phyloP scores from a whole-genome alignment of 1,284 basidiomycete genomes.

The Stereum hirsutum region DNA sequence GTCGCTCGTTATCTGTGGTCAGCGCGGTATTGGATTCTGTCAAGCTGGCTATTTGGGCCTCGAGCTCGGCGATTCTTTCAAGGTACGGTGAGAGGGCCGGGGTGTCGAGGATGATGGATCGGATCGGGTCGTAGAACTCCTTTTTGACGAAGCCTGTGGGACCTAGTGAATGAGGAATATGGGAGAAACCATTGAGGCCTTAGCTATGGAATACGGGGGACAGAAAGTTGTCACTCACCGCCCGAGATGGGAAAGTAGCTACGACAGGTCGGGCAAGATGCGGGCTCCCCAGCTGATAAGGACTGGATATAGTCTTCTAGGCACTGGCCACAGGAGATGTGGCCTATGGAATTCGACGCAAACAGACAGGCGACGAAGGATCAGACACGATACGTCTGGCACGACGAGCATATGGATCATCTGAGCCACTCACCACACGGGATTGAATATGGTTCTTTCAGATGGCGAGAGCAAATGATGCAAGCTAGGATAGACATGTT shows the following conservation, averaged over 20 bases:
- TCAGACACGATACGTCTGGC: not conserved
- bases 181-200: slow-evolving; percentile 3
- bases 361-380: not conserved
- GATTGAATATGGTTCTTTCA: slow-evolving; percentile 43
- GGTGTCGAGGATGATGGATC: slow-evolving; percentile 45
- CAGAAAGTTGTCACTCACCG: slow-evolving; percentile 24
- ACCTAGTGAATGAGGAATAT: slow-evolving; percentile 14
- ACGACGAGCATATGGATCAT: not conserved
- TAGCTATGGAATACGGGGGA: not conserved
- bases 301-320: slow-evolving; percentile 36
- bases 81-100: slow-evolving; percentile 18
- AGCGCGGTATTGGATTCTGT: no score
- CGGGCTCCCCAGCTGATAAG: slow-evolving; percentile 27
- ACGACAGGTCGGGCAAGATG: slow-evolving; percentile 53
- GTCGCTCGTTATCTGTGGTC: slow-evolving; percentile 27
- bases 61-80: slow-evolving; percentile 20
- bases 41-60: slow-evolving; percentile 12
- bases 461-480: slow-evolving; percentile 48
- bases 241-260: slow-evolving; percentile 41
- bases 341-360: slow-evolving; percentile 29
- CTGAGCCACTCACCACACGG: slow-evolving; percentile 46
- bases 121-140: slow-evolving; percentile 47
- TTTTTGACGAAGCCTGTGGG: slow-evolving; percentile 39
- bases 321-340: slow-evolving; percentile 52
- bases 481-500: slow-evolving; percentile 26